phyloP scores from a whole-genome alignment of 257 asterid species.

The Asclepias syriaca region DNA sequence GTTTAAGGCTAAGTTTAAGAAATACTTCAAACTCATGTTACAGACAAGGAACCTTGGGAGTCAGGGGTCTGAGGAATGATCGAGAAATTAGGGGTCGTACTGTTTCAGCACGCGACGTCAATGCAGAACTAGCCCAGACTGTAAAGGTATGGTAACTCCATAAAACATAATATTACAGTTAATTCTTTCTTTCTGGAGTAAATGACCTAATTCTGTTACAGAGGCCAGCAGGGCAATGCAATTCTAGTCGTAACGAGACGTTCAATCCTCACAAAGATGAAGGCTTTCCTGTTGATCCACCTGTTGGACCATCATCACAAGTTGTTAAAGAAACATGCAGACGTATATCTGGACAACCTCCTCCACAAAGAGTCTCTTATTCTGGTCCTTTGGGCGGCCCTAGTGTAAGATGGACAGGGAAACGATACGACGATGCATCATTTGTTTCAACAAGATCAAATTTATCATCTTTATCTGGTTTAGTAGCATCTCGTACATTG shows the following conservation, averaged over 20 bases:
- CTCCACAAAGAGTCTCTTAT: conserved; percentile 35
- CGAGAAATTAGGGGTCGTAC: conserved; percentile 35
- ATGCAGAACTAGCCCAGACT: conserved; percentile 39
- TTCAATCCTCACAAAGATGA: conserved; percentile 38
- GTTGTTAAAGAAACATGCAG: conserved; percentile 28
- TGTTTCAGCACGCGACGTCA: conserved; percentile 44
- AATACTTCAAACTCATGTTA: conserved; percentile 17
- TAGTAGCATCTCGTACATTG: conserved; percentile 45
- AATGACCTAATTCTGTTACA: conserved; percentile 21
- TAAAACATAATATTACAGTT: not conserved
- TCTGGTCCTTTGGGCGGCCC: conserved; percentile 75
- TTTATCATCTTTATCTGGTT: conserved; percentile 40
- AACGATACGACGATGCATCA: conserved; percentile 36
- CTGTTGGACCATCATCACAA: conserved; percentile 29
- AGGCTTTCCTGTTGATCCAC: conserved; percentile 30
- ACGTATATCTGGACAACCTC: conserved; percentile 28
- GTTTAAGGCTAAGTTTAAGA: conserved; percentile 1
- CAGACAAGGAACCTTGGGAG: conserved; percentile 56
- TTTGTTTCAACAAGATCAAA: conserved; percentile 27
- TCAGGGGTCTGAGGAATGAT: conserved; percentile 45
- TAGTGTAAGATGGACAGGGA: conserved; percentile 40
- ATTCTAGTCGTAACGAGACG: conserved; percentile 37
- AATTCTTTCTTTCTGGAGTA: not conserved
- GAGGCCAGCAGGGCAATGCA: conserved; percentile 49
- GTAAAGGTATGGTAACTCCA: conserved; percentile 60